phyloP scores from a whole-genome alignment of 805 yeast species.

The Metschnikowia bowlesiae region DNA sequence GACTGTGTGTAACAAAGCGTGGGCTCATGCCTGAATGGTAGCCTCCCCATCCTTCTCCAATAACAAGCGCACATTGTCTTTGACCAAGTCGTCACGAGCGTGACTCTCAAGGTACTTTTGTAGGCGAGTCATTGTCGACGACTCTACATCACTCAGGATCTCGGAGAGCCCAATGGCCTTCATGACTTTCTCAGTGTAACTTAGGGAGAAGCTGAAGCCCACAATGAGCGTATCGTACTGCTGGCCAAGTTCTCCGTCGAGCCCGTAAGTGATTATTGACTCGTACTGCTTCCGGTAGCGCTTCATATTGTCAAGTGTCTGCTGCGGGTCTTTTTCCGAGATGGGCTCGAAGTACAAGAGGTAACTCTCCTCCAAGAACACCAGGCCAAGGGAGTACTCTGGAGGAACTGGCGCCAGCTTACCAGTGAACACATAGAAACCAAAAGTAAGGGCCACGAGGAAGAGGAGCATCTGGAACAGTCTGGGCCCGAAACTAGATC shows the following conservation, averaged over 20 bases:
- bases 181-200: constrained; percentile 6
- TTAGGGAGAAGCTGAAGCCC: constrained; percentile 10
- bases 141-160: background rate
- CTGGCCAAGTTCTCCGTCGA: constrained; percentile 9
- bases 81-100: constrained; percentile 5
- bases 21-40: constrained; percentile 2
- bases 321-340: background rate
- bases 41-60: constrained; percentile 12
- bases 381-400: constrained; percentile 1
- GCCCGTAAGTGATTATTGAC: constrained; percentile 1
- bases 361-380: background rate
- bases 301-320: background rate
- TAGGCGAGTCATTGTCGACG: constrained; percentile 6
- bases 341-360: constrained; percentile 1
- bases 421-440: background rate
- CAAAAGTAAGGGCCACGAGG: background rate
- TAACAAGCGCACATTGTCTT: constrained; percentile 7
- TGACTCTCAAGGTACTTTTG: constrained; percentile 4
- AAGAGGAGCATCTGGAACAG: background rate
- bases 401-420: constrained; percentile 1
- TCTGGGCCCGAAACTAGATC: background rate
- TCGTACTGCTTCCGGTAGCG: background rate
- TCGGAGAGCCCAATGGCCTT: constrained; percentile 5
- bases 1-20: background rate
- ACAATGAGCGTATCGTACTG: constrained; percentile 9